Evolutionary conservation across 176 grass and related monocot species (phyloP).

Genomic region (Eleusine coracana): DNA sequence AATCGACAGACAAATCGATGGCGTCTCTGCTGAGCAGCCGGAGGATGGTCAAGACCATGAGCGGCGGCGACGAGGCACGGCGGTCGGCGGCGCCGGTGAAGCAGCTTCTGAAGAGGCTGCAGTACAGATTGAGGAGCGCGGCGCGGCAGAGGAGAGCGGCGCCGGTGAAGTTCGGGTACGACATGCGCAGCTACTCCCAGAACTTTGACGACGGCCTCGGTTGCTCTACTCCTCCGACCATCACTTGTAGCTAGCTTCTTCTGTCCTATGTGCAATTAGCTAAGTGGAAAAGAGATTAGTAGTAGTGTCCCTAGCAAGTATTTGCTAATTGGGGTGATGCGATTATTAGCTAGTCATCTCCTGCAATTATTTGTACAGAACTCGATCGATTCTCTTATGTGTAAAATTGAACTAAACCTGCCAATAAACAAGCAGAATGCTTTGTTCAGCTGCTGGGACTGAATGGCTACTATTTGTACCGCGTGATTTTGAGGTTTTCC

Average conservation of each 20-base stretch:
- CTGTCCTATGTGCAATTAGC: no score
- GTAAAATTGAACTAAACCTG: background rate
- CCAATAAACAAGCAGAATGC: background rate
- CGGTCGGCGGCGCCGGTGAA: background rate
- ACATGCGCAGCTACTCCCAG: slow-evolving; percentile 41
- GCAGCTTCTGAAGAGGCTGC: slow-evolving; percentile 36
- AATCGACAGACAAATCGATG: no score
- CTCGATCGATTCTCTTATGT: background rate
- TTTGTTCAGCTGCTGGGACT: background rate
- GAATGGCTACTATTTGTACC: background rate
- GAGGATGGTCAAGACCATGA: background rate
- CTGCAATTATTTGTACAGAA: no score
- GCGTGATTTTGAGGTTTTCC: no score
- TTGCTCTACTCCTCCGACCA: no score
- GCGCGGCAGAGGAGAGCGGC: background rate
- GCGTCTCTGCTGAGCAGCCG: background rate
- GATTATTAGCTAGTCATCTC: background rate
- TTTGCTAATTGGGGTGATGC: no score
- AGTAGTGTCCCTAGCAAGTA: no score
- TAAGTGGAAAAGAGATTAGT: no score
- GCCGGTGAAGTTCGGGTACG: slow-evolving; percentile 10
- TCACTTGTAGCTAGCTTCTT: background rate
- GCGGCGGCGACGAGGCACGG: background rate
- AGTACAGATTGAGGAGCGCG: background rate
- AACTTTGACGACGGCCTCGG: slow-evolving; percentile 36